Evolutionary conservation across 2,329 filamentous ascomycete genomes (phyloP).

Genomic region (Arthrobotrys megalospora): DNA sequence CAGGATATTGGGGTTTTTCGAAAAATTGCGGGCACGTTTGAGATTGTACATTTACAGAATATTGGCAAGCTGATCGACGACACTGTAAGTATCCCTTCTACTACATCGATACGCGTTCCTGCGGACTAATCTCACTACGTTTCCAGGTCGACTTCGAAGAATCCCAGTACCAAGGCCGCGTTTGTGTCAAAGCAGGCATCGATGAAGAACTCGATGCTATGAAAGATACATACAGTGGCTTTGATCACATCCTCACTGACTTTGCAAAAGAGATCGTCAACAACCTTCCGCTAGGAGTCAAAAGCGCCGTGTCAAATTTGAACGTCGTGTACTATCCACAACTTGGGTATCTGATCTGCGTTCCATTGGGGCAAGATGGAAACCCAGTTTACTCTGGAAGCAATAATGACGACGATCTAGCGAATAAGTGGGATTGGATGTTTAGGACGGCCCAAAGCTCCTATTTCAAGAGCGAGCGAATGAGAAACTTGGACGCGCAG

Average conservation of each 20-base stretch:
- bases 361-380: constrained; percentile 68
- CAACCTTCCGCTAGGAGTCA: constrained; percentile 73
- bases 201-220: constrained; percentile 82
- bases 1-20: constrained; percentile 71
- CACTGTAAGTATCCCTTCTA: constrained; percentile 69
- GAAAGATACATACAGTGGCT: constrained; percentile 82
- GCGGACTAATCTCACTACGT: neutral
- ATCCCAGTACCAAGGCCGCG: constrained; percentile 79
- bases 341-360: constrained; percentile 87
- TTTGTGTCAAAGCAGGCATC: constrained; percentile 80
- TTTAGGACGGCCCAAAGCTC: constrained; percentile 80
- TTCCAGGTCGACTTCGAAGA: constrained; percentile 81
- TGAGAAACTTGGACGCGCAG: constrained; percentile 83
- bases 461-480: constrained; percentile 89
- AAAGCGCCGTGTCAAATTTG: constrained; percentile 70
- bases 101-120: neutral
- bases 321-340: constrained; percentile 94
- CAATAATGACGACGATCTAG: constrained; percentile 75
- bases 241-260: constrained; percentile 80
- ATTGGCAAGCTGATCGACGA: constrained; percentile 80
- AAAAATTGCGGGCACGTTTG: constrained; percentile 72
- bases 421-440: constrained; percentile 80
- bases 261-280: constrained; percentile 77
- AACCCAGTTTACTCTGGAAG: constrained; percentile 65
- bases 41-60: constrained; percentile 74